These are phyloP conservation scores for Fagus crenata DNA, from an alignment of 306 rosid genomes.

Conservation along the genomic window DNA sequence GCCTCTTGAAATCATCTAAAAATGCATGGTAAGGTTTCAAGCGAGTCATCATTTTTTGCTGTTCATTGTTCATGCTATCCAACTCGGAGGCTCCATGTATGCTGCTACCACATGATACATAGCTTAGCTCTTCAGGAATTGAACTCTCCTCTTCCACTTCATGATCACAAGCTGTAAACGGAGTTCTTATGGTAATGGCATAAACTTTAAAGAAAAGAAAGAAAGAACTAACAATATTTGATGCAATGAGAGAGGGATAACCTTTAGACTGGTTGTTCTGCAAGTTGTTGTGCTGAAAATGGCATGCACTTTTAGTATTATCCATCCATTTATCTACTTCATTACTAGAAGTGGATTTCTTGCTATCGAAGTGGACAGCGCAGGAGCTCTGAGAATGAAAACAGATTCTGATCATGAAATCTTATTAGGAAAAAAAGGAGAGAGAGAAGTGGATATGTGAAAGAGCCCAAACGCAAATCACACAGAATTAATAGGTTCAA, in stretches of 20 bases:
- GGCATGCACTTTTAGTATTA: slow-evolving; percentile 38
- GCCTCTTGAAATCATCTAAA: slow-evolving; percentile 49
- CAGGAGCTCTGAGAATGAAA: slow-evolving; percentile 34
- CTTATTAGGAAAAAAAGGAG: not conserved
- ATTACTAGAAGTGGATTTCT: slow-evolving; percentile 27
- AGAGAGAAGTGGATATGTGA: not conserved
- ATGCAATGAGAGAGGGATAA: slow-evolving; percentile 20
- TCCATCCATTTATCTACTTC: slow-evolving; percentile 55
- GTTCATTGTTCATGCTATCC: slow-evolving; percentile 12
- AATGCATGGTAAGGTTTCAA: slow-evolving; percentile 46
- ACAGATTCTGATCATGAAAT: not conserved
- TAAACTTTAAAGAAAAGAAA: too few relatives aligned
- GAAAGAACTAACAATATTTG: not conserved
- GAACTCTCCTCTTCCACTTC: slow-evolving; percentile 45
- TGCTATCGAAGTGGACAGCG: slow-evolving; percentile 4
- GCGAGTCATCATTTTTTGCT: slow-evolving; percentile 16
- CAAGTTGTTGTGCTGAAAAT: slow-evolving; percentile 23
- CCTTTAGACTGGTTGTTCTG: slow-evolving; percentile 35
- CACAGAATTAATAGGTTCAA: not conserved
- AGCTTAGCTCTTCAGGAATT: slow-evolving; percentile 32
- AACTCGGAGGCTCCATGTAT: slow-evolving; percentile 13
- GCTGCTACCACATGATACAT: slow-evolving; percentile 29
- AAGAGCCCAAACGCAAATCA: not conserved
- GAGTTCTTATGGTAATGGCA: slow-evolving; percentile 22
- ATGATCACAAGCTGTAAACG: slow-evolving; percentile 14